Percentiles rank a stretch among this genome's conserved stretches.
Evolutionary conservation across 2,329 filamentous ascomycete species (phyloP).

Genomic region (Blumeria graminis): DNA sequence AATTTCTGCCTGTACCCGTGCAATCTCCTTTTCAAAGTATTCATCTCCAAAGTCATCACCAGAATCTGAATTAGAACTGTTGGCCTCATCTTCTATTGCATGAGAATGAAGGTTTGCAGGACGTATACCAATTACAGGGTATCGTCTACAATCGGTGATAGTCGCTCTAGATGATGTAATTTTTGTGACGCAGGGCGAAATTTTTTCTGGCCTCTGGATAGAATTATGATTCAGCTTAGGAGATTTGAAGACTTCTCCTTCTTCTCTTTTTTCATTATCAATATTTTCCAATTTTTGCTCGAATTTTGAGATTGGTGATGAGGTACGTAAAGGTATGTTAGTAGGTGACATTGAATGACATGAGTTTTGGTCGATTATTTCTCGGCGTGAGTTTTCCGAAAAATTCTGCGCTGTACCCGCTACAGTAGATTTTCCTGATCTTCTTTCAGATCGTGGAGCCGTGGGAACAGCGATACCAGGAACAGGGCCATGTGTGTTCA

Average conservation of each 20-base stretch:
- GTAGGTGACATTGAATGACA: not conserved
- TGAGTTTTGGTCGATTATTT: not conserved
- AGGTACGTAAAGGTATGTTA: not conserved
- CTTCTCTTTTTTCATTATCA: not conserved
- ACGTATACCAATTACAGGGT: conserved; percentile 5
- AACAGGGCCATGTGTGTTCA: conserved; percentile 5
- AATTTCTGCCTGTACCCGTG: conserved; percentile 9
- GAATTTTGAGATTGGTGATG: not conserved
- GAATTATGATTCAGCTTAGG: not conserved
- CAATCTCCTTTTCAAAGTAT: conserved; percentile 15
- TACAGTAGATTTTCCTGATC: not conserved
- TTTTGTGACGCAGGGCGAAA: not conserved
- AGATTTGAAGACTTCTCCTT: not conserved
- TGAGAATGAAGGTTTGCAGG: not conserved
- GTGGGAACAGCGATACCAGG: conserved; percentile 12
- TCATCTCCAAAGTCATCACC: conserved; percentile 14
- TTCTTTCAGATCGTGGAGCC: conserved; percentile 8
- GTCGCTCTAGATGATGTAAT: not conserved
- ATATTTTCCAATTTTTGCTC: not conserved
- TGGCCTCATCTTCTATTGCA: conserved; percentile 2
- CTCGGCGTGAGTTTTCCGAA: not conserved
- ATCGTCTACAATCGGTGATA: conserved; percentile 4
- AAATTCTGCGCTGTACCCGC: not conserved
- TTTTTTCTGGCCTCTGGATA: not conserved
- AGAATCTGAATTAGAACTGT: conserved; percentile 12